Evolutionary conservation across 73 alveolate genomes (phyloP), one percentile per base, ranked within the genome.

Genomic region (Paramecium biaurelia): DNA sequence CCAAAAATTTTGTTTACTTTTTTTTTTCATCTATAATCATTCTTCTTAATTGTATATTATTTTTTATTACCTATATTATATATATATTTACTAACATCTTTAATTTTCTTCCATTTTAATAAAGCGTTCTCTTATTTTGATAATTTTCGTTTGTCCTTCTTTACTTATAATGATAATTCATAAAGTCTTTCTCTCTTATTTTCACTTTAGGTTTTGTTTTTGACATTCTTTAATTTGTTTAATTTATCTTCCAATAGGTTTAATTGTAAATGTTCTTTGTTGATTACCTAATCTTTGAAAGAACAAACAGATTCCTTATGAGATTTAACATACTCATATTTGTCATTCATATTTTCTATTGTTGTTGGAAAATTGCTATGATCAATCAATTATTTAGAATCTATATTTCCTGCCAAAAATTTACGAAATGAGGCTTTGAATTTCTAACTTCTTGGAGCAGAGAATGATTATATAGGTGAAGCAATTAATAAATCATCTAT

Each of bases 41-140:
- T 32, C 84, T 63, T 63, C 84, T 63, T 26, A 63, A 30, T 63
- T 63, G 45, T 63, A 63, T 63, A 63, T 63, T 63, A 26, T 32
- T 63, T 32, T 63, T 49, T 30, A 63, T 63, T 41, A 63, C 84
- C 84, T 63, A 63, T 63, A 49, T 63, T 26, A 63, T 30, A 63
- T 30, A 63, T 63, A 63, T 63, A 63, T 63, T 63, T 63, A 63
- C 84, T 63, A 63, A 63, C 84, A 63, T 63, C 84, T 63, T 63
- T 63, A 12, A 63, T 63, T 63, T 63, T 63, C 47, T 63, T 63
- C 84, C 84, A 63, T 63, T 32, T 63, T 12, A 63, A 26, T 32
- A 63, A 14, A 30, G 84, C 84, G 14, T 63, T 63, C 41, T 63
- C 84, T 30, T 32, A 14, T 63, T 63, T 63, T 26, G 84, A 30